A percentile compares a stretch with the other conserved stretches of the same genome.
These are phyloP conservation scores for Clonostachys byssicola DNA, from an alignment of 2,329 filamentous ascomycete genomes.

Conservation along the genomic window DNA sequence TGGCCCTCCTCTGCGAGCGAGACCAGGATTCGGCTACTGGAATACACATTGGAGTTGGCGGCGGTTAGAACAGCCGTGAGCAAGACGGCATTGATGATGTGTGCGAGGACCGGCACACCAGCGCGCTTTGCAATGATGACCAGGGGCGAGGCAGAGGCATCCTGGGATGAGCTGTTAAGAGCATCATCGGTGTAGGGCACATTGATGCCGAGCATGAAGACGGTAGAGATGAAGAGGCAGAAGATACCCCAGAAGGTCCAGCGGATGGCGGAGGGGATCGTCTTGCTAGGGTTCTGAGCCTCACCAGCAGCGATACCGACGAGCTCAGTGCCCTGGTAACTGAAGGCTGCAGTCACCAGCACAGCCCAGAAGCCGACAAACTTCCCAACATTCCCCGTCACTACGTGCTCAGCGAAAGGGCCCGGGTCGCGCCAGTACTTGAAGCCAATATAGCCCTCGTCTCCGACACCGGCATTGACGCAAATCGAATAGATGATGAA, in stretches of 20 bases:
- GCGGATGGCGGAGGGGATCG: constrained; percentile 67
- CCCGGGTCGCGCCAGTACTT: constrained; percentile 66
- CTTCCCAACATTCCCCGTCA: constrained; percentile 48
- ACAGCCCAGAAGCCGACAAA: constrained; percentile 65
- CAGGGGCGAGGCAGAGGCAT: constrained; percentile 63
- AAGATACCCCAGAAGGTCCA: constrained; percentile 76
- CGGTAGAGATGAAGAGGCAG: constrained; percentile 58
- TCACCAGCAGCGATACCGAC: constrained; percentile 78
- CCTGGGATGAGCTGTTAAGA: constrained; percentile 45
- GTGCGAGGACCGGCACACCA: constrained; percentile 58
- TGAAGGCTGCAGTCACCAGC: constrained; percentile 63
- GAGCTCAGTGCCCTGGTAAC: constrained; percentile 70
- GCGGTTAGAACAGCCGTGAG: constrained; percentile 76
- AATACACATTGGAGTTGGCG: constrained; percentile 75
- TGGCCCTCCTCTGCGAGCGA: constrained; percentile 61
- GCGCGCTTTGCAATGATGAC: constrained; percentile 58
- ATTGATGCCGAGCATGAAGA: constrained; percentile 70
- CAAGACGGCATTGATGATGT: constrained; percentile 75
- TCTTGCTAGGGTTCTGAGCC: constrained; percentile 66
- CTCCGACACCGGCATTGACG: constrained; percentile 53
- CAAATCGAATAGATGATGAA: constrained; percentile 41
- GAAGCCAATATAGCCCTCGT: constrained; percentile 69
- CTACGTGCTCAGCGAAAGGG: constrained; percentile 59
- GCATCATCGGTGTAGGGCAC: constrained; percentile 57
- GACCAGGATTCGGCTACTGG: constrained; percentile 64